A percentile compares a stretch with the other conserved stretches of the same genome.
These are phyloP conservation scores for Alternaria metachromatica DNA, from an alignment of 2,329 filamentous ascomycete species.

Conservation along the genomic window DNA sequence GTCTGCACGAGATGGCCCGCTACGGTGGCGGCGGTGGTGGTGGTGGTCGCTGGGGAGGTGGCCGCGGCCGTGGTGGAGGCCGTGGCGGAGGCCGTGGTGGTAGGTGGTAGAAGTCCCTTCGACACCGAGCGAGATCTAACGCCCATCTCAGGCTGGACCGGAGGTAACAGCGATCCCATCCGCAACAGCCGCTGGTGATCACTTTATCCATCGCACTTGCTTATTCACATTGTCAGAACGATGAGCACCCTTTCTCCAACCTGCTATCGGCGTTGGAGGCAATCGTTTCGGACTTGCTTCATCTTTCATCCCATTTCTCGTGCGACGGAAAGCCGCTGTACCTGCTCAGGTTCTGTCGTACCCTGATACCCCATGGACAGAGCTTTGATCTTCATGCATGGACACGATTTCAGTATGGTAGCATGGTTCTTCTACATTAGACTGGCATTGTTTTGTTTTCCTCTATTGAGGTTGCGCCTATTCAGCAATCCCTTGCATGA, in stretches of 20 bases:
- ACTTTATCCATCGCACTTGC: neutral
- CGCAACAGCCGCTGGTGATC: constrained; percentile 52
- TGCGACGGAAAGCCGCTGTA: constrained; percentile 11
- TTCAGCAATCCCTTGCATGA: constrained; percentile 26
- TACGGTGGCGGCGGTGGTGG: constrained; percentile 85
- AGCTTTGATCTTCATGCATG: constrained; percentile 22
- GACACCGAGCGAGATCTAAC: constrained; percentile 22
- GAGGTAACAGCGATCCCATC: constrained; percentile 49
- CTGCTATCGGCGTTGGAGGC: constrained; percentile 28
- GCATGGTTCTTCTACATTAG: constrained; percentile 28
- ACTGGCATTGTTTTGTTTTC: constrained; percentile 35
- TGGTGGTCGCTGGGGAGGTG: constrained; percentile 70
- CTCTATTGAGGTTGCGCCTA: constrained; percentile 15
- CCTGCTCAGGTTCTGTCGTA: constrained; percentile 25
- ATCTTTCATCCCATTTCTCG: constrained; percentile 11
- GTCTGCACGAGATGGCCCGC: constrained; percentile 93
- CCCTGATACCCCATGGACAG: constrained; percentile 42
- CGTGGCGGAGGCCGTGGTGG: constrained; percentile 61
- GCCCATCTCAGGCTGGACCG: constrained; percentile 40
- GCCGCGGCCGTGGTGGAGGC: constrained; percentile 72
- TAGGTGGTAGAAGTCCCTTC: constrained; percentile 26
- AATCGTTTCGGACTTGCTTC: constrained; percentile 20
- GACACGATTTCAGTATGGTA: constrained; percentile 8
- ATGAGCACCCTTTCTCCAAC: constrained; percentile 14
- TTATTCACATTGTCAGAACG: constrained; percentile 10